Conservation (phyloP, 1,284 basidiomycete species). For the Afroboletus lepidellus region DNA sequence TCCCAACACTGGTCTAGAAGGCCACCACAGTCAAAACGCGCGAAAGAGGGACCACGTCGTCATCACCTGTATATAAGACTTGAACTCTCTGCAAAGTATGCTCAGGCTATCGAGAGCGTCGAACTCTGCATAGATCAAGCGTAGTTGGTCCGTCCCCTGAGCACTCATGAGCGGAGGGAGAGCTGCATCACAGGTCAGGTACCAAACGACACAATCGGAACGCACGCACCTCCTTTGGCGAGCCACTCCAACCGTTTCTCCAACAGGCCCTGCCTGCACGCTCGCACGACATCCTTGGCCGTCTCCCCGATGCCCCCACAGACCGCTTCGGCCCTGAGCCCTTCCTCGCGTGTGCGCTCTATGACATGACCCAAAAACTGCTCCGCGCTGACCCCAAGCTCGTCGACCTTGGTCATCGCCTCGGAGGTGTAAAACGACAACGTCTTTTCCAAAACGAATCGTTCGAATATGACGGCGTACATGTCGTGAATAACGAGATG, state of each 20-base stretch:
- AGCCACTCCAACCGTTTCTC: constrained; percentile 55
- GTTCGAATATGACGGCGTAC: constrained; percentile 55
- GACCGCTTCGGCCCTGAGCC: constrained; percentile 49
- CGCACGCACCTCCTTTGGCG: constrained; percentile 49
- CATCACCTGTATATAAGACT: constrained; percentile 53
- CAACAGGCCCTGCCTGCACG: constrained; percentile 54
- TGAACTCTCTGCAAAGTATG: constrained; percentile 63
- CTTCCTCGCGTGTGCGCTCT: constrained; percentile 54
- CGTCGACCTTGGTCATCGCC: constrained; percentile 40
- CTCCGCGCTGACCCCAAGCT: constrained; percentile 44
- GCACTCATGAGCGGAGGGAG: constrained; percentile 56
- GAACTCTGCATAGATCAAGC: constrained; percentile 63
- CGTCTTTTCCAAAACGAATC: constrained; percentile 49
- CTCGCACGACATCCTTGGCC: constrained; percentile 43
- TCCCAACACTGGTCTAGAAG: constrained; percentile 49
- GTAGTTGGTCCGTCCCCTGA: constrained; percentile 50
- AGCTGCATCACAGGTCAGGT: constrained; percentile 39
- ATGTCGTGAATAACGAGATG: constrained; percentile 55
- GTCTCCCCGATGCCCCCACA: constrained; percentile 45
- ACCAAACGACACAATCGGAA: not conserved
- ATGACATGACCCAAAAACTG: constrained; percentile 56
- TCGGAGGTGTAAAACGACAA: constrained; percentile 53
- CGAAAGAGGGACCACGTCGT: not conserved
- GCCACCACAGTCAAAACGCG: constrained; percentile 4
- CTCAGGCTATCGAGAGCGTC: constrained; percentile 56